Base-by-base conservation (phyloP, 805 yeast genomes). In the Cyberlindnera lachancei region DNA sequence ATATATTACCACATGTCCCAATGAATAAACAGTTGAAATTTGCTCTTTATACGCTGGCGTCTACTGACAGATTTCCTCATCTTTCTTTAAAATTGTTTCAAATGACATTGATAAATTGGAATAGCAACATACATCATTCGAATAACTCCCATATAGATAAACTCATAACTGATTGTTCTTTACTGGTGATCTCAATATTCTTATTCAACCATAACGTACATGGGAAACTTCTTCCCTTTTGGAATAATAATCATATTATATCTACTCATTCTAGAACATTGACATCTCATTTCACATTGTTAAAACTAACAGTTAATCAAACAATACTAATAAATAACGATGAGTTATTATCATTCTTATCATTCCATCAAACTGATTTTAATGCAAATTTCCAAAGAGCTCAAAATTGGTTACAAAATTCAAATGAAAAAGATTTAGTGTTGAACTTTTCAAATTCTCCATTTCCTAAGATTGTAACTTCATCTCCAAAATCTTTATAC, bases 101-200 rank as follows among this genome's bases (percentile, higher is more conserved):
- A 28, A 19, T 28, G 25, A 15, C 30, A 11, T 16, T 28, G 9
- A 7, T 14, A 10, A 13, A 28, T n/a, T 28, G 30, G 30, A 15
- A n/a, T 14, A n/a, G 18, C 9, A n/a, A 23, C 17, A n/a, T n/a
- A n/a, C n/a, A n/a, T n/a, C n/a, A n/a, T n/a, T n/a, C n/a, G n/a
- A n/a, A n/a, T n/a, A n/a, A n/a, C n/a, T n/a, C n/a, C n/a, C n/a
- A n/a, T n/a, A 13, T 20, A 18, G 18, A 20, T 11, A 7, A n/a
- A 14, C 16, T 28, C 18, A 14, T 28, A 23, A 20, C 19, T 6
- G 38, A 36, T 14, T 15, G 36, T 3, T 29, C 41, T 5, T 15
- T 34, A 10, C 31, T 40, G 12, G 21, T 40, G 18, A 27, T 40
- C 6, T 19, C 37, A 3, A 32, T 40, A 9, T 40, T 34, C 23